These are phyloP conservation scores for Backusella luteola DNA, from an alignment of 192 early-diverging fungal genomes.

Conservation along the genomic window DNA sequence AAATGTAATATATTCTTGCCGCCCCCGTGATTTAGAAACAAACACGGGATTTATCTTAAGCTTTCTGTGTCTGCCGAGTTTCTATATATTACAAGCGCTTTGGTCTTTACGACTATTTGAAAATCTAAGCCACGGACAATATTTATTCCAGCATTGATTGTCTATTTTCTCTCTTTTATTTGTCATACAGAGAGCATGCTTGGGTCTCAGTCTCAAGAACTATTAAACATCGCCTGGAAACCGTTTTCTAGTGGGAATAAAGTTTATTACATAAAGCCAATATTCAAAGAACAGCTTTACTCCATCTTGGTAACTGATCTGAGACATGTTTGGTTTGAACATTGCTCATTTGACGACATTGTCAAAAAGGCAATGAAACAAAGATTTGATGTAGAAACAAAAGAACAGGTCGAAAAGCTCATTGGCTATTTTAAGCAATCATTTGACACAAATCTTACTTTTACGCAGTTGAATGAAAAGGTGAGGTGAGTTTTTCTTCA, in stretches of 20 bases:
- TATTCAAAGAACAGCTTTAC: not conserved
- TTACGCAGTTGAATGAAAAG: not conserved
- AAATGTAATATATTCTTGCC: not conserved
- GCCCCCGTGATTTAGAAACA: not conserved
- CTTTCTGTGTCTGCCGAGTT: not conserved
- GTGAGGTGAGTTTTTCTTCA: not conserved
- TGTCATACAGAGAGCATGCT: not conserved
- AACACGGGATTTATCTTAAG: not conserved
- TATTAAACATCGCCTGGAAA: not conserved
- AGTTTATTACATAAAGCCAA: not conserved
- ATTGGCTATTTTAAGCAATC: not conserved
- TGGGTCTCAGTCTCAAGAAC: not conserved
- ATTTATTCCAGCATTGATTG: not conserved
- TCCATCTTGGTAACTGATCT: not conserved
- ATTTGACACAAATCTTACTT: not conserved
- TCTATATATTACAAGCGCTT: not conserved
- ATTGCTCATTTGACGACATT: not conserved
- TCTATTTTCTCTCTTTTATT: not conserved
- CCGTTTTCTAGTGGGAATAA: not conserved
- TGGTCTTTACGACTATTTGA: not conserved
- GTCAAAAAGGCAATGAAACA: not conserved
- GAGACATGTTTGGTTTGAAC: not conserved
- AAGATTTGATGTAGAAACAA: not conserved
- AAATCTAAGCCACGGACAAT: not conserved
- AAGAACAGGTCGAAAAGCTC: not conserved